Evolutionary conservation across 2,329 filamentous ascomycete species (phyloP).

Genomic region (Cryphonectria parasitica): DNA sequence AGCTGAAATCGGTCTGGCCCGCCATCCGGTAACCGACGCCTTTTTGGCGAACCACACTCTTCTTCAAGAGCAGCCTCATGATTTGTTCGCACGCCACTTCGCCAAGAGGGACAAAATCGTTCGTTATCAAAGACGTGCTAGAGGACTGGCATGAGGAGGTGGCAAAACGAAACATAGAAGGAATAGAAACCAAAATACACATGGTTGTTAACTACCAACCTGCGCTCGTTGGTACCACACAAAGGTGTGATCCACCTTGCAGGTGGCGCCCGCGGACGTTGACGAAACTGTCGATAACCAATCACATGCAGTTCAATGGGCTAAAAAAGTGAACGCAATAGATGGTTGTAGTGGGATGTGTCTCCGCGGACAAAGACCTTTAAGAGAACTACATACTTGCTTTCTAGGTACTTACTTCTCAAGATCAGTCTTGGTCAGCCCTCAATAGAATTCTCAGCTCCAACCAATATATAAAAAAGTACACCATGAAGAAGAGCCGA

Average conservation of each 20-base stretch:
- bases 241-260: no score
- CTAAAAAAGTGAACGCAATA: no score
- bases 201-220: no score
- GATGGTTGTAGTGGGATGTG: background rate
- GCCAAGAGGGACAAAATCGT: background rate
- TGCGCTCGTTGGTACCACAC: no score
- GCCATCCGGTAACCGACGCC: background rate
- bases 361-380: background rate
- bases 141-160: background rate
- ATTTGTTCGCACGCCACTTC: background rate
- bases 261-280: no score
- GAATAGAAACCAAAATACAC: background rate
- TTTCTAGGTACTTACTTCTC: background rate
- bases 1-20: background rate
- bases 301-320: no score
- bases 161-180: background rate
- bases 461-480: background rate
- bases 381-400: background rate
- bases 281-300: no score
- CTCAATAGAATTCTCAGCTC: background rate
- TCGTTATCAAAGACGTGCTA: slow-evolving; percentile 6
- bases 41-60: background rate
- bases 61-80: background rate
- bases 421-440: background rate
- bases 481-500: background rate